Evolutionary conservation across 176 grass and related monocot genomes (phyloP).

Genomic region (Oryza coarctata): DNA sequence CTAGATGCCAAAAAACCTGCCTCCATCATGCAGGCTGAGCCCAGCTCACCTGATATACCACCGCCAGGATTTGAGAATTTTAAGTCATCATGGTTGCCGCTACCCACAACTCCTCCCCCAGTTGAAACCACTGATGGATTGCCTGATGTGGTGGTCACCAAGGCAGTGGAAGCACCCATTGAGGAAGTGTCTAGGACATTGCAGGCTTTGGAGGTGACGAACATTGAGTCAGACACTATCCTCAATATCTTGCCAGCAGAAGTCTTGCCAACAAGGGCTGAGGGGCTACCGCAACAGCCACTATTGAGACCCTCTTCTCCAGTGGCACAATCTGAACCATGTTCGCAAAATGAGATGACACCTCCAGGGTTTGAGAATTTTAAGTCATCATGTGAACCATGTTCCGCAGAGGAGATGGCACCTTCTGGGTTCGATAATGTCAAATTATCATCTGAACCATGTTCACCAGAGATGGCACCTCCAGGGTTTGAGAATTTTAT

Average conservation of each 20-base stretch:
- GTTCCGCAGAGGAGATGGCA: slow-evolving; percentile 24
- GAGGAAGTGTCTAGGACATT: not conserved
- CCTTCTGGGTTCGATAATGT: not conserved
- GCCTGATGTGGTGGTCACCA: slow-evolving; percentile 13
- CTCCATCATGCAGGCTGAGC: slow-evolving; percentile 13
- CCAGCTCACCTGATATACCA: slow-evolving; percentile 38
- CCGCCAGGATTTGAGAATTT: slow-evolving; percentile 47
- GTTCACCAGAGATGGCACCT: slow-evolving; percentile 30
- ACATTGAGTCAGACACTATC: slow-evolving; percentile 19
- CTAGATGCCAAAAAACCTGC: not conserved
- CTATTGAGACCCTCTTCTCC: slow-evolving; percentile 4
- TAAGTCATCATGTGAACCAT: slow-evolving; percentile 15
- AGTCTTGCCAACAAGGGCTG: not conserved
- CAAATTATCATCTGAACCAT: not conserved
- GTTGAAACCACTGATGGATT: slow-evolving; percentile 2
- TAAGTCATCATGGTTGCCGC: slow-evolving; percentile 27
- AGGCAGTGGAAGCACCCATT: not conserved
- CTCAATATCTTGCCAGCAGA: not conserved
- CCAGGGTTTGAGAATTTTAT: not conserved
- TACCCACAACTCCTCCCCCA: slow-evolving; percentile 7
- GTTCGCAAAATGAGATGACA: slow-evolving; percentile 23
- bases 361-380: slow-evolving; percentile 25
- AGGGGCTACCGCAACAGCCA: slow-evolving; percentile 20
- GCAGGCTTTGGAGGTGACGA: slow-evolving; percentile 1
- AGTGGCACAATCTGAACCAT: slow-evolving; percentile 10